Percentiles rank a stretch among this genome's conserved stretches.
Conservation (phyloP, 139 green algal genomes). For the Pleodorina starrii region DNA sequence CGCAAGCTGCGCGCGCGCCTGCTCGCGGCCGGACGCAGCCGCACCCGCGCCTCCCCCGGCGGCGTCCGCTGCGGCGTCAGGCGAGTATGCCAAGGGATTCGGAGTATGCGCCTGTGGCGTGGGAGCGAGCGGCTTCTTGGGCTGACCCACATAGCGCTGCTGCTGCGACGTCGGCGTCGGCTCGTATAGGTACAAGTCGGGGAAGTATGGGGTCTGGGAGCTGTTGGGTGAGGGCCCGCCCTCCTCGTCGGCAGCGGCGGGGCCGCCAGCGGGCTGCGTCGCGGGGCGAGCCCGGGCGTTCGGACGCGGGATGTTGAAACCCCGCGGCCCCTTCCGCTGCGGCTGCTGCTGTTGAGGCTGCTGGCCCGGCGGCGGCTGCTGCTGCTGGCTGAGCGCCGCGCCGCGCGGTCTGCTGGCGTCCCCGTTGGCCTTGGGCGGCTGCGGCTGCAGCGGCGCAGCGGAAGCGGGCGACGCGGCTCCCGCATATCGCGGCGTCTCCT, state of each 20-base stretch:
- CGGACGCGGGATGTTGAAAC: constrained; percentile 30
- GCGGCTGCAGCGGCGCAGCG: neutral
- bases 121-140: neutral
- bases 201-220: neutral
- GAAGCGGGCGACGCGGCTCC: neutral
- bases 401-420: too few species aligned
- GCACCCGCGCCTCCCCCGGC: too few species aligned
- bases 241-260: neutral
- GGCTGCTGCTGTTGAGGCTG: constrained; percentile 24
- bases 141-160: neutral
- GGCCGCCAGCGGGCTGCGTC: neutral
- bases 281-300: neutral
- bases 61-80: too few species aligned
- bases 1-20: too few species aligned
- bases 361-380: neutral
- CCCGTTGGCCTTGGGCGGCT: neutral
- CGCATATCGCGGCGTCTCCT: too few species aligned
- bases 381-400: too few species aligned
- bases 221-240: neutral
- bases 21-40: too few species aligned
- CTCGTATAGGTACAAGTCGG: neutral
- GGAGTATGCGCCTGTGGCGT: too few species aligned
- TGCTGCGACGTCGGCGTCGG: neutral
- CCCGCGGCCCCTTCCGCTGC: neutral
- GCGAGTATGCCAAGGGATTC: too few species aligned